phyloP scores from a whole-genome alignment of 106 monocot species.

The Dendrobium chrysotoxum region DNA sequence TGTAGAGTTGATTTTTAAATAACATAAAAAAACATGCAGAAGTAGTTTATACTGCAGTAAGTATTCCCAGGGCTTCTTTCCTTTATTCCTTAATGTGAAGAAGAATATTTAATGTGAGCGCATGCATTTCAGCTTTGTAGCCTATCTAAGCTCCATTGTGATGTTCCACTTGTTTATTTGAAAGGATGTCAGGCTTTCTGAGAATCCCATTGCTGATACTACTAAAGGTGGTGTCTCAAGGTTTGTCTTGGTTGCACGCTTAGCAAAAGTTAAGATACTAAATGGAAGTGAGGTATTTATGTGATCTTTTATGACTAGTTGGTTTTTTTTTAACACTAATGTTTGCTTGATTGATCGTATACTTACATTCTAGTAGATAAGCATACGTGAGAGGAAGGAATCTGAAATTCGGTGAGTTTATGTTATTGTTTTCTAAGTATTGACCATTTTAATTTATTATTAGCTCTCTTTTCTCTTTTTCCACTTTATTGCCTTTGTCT shows the following conservation, averaged over 20 bases:
- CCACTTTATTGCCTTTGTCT: background rate
- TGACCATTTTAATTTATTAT: background rate
- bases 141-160: background rate
- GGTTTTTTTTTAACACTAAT: background rate
- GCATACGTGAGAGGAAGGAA: slow-evolving; percentile 73
- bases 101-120: background rate
- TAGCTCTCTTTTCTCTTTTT: background rate
- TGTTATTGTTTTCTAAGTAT: slow-evolving; percentile 5
- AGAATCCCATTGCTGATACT: slow-evolving; percentile 81
- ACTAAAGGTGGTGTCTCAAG: slow-evolving; percentile 75
- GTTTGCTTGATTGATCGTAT: slow-evolving; percentile 7
- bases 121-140: background rate
- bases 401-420: slow-evolving; percentile 88
- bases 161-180: slow-evolving; percentile 17
- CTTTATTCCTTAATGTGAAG: background rate
- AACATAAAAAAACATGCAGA: background rate
- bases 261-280: slow-evolving; percentile 71
- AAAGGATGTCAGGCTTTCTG: slow-evolving; percentile 96
- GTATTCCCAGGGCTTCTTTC: background rate
- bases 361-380: slow-evolving; percentile 40
- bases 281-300: slow-evolving; percentile 91
- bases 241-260: slow-evolving; percentile 77
- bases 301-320: background rate
- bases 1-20: background rate
- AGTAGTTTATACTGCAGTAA: too few species aligned